Evolutionary conservation across 768 basidiomycete species (phyloP).

Genomic region (Rhizopogon salebrosus): DNA sequence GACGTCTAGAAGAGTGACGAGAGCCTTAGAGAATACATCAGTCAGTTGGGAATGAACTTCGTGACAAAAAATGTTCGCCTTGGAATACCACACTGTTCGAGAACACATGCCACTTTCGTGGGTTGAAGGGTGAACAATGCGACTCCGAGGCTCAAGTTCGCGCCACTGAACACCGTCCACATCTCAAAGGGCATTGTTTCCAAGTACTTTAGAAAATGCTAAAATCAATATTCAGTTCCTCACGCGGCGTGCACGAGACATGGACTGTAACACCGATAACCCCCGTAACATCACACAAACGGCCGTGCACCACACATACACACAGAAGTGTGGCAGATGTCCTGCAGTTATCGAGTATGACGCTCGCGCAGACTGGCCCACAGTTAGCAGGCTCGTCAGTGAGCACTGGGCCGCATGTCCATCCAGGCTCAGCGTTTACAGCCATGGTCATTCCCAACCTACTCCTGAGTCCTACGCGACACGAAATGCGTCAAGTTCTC

Average conservation of each 20-base stretch:
- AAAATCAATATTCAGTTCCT: background rate
- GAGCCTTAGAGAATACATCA: background rate
- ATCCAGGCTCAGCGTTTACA: background rate
- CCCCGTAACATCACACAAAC: background rate
- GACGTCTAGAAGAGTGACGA: background rate
- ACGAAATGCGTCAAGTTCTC: background rate
- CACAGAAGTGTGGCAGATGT: constrained; percentile 19
- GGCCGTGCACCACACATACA: background rate
- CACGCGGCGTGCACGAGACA: constrained; percentile 3
- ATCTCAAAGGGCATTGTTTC: background rate
- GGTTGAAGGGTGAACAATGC: background rate
- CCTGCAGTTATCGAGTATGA: constrained; percentile 21
- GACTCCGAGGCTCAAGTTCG: background rate
- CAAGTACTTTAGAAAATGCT: background rate
- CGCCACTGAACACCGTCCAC: background rate
- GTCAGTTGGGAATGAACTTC: background rate
- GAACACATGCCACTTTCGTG: background rate
- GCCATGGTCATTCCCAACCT: background rate
- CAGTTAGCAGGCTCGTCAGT: constrained; percentile 22
- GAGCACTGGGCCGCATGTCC: constrained; percentile 24
- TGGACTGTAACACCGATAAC: constrained; percentile 6
- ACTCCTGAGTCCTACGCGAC: background rate
- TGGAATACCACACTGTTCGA: background rate
- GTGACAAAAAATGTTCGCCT: background rate
- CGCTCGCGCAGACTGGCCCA: constrained; percentile 18